Evolutionary conservation across 768 basidiomycete species (phyloP).

Genomic region (Rhizopogon rudus): DNA sequence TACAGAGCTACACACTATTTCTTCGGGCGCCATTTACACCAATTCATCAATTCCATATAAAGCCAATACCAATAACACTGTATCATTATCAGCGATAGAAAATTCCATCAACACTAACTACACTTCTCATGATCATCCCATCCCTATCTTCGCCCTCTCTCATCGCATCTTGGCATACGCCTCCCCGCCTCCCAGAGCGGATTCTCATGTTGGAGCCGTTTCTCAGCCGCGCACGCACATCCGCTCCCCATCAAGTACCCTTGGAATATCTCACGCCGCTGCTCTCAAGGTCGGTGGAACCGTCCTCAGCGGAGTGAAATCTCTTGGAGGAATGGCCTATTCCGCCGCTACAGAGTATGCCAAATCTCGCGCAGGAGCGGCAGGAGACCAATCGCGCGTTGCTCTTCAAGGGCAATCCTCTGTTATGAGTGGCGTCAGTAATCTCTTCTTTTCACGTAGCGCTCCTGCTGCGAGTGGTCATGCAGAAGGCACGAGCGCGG

Average conservation of each 20-base stretch:
- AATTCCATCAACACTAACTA: conserved; percentile 1
- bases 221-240: conserved; percentile 17
- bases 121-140: conserved; percentile 10
- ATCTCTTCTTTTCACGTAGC: conserved; percentile 56
- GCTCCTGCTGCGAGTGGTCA: conserved; percentile 42
- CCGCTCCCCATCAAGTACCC: conserved; percentile 20
- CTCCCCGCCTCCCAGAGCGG: conserved; percentile 27
- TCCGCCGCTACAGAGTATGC: conserved; percentile 42
- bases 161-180: conserved; percentile 61
- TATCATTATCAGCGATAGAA: conserved; percentile 35
- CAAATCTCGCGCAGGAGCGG: conserved; percentile 22
- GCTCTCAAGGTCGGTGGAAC: conserved; percentile 58
- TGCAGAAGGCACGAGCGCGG: conserved; percentile 3
- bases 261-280: conserved; percentile 39
- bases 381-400: conserved; percentile 10
- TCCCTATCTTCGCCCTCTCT: conserved; percentile 58
- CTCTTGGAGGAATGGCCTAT: conserved; percentile 56
- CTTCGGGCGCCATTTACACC: conserved; percentile 41
- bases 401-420: conserved; percentile 8
- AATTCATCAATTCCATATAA: conserved; percentile 27
- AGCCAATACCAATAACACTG: conserved; percentile 31
- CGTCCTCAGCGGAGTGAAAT: conserved; percentile 60
- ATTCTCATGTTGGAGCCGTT: conserved; percentile 12
- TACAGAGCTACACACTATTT: conserved; percentile 44
- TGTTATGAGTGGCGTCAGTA: conserved; percentile 22